A percentile compares a stretch with the other conserved stretches of the same genome.
phyloP scores from a whole-genome alignment of 805 yeast genomes.

The Candida peoriensis region DNA sequence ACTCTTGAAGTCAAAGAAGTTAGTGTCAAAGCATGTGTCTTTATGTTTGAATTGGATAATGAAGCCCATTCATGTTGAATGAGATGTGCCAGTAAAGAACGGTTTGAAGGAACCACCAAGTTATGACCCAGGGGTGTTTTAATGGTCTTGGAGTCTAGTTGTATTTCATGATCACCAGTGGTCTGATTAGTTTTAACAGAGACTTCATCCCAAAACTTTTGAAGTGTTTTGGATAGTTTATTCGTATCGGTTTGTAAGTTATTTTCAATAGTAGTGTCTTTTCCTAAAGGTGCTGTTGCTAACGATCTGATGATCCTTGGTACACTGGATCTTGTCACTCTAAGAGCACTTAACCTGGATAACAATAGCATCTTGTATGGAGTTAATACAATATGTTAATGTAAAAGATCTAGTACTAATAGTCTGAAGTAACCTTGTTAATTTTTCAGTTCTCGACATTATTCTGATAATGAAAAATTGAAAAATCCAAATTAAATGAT shows the following conservation, averaged over 20 bases:
- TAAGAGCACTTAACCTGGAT: too few relatives aligned
- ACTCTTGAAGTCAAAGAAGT: conserved; percentile 87
- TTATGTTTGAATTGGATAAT: conserved; percentile 60
- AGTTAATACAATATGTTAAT: too few relatives aligned
- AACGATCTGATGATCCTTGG: too few relatives aligned
- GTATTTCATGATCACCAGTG: conserved; percentile 41
- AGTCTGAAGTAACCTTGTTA: too few relatives aligned
- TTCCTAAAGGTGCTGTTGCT: conserved; percentile 12
- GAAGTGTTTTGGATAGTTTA: conserved; percentile 59
- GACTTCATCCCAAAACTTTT: conserved; percentile 81
- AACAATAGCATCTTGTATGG: too few relatives aligned
- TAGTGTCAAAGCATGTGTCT: conserved; percentile 76
- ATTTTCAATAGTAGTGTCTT: conserved; percentile 40
- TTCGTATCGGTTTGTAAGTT: conserved; percentile 60
- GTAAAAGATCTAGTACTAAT: too few relatives aligned
- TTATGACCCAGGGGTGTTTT: conserved; percentile 81
- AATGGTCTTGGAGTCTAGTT: conserved; percentile 69
- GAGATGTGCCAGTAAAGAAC: conserved; percentile 63
- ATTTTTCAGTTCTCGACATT: too few relatives aligned
- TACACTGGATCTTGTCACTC: too few relatives aligned
- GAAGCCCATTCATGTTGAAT: conserved; percentile 86
- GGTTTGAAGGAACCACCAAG: conserved; percentile 55
- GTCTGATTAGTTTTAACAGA: conserved; percentile 28
- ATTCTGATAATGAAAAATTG: too few relatives aligned
- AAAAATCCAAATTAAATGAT: too few relatives aligned